Evolutionary conservation across 352 stramenopile species (phyloP), one percentile per base, ranked within the genome.

Genomic region (Elongisporangium undulatum): DNA sequence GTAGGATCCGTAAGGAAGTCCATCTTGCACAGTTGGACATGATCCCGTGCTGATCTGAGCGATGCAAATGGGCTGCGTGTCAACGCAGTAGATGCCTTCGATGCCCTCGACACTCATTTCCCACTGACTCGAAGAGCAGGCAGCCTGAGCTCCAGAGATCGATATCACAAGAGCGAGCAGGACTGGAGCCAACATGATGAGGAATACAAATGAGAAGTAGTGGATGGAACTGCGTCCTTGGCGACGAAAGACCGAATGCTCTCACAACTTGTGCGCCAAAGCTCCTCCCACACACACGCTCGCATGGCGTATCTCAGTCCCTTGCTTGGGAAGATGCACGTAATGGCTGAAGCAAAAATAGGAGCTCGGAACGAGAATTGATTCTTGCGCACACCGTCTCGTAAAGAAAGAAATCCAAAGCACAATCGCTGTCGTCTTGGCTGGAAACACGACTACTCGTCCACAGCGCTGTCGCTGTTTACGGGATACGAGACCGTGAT

Each of bases 41-140:
- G 19, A 21, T n/a, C 62, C 57, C 17, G 55, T 51, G 26, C 22
- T 52, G 48, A 61, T 34, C 9, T 53, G 8, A 38, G 41, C 57
- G 23, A 64, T 64, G 51, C 62, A 68, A 17, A 68, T 64, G 2
- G 34, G 53, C 16, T 62, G 64, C 10, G 10, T 51, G 34, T 55
- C 49, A 53, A 65, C 62, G 34, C 57, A 68, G 39, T 59, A 67
- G 56, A 64, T 64, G 56, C 62, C 56, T 53, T 61, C 23, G 7
- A 57, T 51, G 22, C 62, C 45, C 53, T 68, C 56, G n/a, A 68
- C 62, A 12, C 62, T 64, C 29, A 64, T 61, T 50, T 76, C 62
- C 19, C 59, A 63, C 29, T 74, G 56, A 7, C 63, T 63, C 2
- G 45, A 23, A 38, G 55, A 48, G 10, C 69, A 77, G 19, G 59